Conservation (phyloP, 2,329 filamentous ascomycete species). For the Cyclaneusma minus region DNA sequence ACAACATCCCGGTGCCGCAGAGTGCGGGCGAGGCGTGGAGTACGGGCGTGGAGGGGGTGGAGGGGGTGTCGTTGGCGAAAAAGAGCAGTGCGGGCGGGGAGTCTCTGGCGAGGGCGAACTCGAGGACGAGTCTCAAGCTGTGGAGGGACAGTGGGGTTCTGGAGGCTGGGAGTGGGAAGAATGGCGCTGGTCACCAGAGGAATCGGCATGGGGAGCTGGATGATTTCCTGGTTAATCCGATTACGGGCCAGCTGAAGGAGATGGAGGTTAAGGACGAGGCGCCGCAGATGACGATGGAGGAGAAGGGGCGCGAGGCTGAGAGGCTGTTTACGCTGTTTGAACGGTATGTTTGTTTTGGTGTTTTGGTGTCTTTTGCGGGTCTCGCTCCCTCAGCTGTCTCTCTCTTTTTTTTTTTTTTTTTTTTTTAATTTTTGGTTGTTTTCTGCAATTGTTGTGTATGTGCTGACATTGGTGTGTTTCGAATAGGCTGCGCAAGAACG, state of each 20-base stretch:
- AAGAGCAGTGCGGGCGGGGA: not conserved
- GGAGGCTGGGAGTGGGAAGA: conserved; percentile 12
- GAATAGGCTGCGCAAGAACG: conserved; percentile 15
- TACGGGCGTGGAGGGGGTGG: conserved; percentile 13
- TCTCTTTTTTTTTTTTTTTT: not conserved
- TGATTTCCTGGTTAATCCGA: conserved; percentile 71
- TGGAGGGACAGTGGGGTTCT: no score
- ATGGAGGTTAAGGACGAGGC: conserved; percentile 41
- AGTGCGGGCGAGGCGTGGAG: conserved; percentile 42
- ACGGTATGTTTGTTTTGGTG: conserved; percentile 24
- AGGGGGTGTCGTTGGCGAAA: not conserved
- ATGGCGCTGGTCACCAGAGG: conserved; percentile 3
- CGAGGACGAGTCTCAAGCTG: not conserved
- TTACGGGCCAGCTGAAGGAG: conserved; percentile 72
- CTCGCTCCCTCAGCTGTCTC: conserved; percentile 20
- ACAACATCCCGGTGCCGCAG: conserved; percentile 64
- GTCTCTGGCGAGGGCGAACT: no score
- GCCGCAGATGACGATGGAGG: conserved; percentile 73
- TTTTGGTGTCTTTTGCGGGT: conserved; percentile 86
- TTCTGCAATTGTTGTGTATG: conserved; percentile 5
- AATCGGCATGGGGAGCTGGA: no score
- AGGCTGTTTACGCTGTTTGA: conserved; percentile 18
- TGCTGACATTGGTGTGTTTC: not conserved
- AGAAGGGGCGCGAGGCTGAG: conserved; percentile 64
- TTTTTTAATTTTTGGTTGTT: not conserved